phyloP scores from a whole-genome alignment of 2,329 filamentous ascomycete species.

The Ascochyta koolunga region DNA sequence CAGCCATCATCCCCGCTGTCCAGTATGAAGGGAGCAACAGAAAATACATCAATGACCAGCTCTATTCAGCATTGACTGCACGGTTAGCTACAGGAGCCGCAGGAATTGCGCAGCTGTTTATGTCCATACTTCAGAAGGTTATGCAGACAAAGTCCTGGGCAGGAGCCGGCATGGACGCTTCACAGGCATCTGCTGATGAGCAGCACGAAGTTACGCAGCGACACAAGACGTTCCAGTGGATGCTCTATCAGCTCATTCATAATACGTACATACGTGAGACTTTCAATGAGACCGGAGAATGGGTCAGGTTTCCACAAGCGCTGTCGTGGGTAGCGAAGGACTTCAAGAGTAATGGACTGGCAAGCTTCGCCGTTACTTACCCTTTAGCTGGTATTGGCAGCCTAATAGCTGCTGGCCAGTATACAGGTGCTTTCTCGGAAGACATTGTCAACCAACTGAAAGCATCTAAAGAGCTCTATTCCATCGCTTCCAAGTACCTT shows the following conservation, averaged over 20 bases:
- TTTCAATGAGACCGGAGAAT: slow-evolving; percentile 38
- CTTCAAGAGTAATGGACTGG: slow-evolving; percentile 32
- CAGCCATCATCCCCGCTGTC: slow-evolving; percentile 37
- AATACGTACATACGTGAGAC: slow-evolving; percentile 38
- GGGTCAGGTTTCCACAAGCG: slow-evolving; percentile 37
- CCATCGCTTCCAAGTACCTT: slow-evolving; percentile 33
- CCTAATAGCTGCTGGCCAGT: slow-evolving; percentile 29
- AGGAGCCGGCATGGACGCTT: slow-evolving; percentile 19
- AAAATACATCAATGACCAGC: slow-evolving; percentile 43
- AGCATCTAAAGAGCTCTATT: slow-evolving; percentile 33
- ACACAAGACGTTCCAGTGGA: slow-evolving; percentile 36
- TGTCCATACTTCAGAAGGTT: slow-evolving; percentile 36
- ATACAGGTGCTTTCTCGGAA: slow-evolving; percentile 23
- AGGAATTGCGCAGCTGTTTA: slow-evolving; percentile 40
- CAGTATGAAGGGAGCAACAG: slow-evolving; percentile 38
- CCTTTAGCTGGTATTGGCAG: slow-evolving; percentile 36
- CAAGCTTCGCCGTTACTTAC: slow-evolving; percentile 42
- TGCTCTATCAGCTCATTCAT: slow-evolving; percentile 35
- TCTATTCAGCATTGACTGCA: slow-evolving; percentile 41
- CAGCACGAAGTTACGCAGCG: slow-evolving; percentile 25
- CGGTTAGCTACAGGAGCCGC: slow-evolving; percentile 38
- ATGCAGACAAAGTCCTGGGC: slow-evolving; percentile 39
- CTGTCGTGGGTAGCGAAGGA: slow-evolving; percentile 36
- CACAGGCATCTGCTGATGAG: slow-evolving; percentile 12
- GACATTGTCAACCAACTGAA: slow-evolving; percentile 15